Evolutionary conservation across 345 rosid genomes (phyloP), one percentile per base, ranked within the genome.

Genomic region (Litchi chinensis): DNA sequence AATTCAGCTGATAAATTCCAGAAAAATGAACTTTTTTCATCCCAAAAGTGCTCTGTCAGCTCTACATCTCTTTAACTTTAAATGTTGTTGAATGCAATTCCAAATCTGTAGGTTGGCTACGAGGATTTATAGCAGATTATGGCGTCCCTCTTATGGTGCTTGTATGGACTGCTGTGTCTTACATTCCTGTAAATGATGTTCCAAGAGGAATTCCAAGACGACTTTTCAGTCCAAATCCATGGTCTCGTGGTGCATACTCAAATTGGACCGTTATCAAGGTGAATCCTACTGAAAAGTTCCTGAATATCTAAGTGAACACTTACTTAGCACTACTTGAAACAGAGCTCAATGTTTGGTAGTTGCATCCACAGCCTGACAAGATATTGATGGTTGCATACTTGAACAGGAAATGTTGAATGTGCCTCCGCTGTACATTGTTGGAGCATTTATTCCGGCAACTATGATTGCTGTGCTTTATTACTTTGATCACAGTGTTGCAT

Each of bases 401-500:
- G 39, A 73, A 32, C 86, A 87, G 92, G 89, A 89, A 83, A 89
- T 89, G 92, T 21, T 80, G 81, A 32, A 80, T 77, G 92, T 89
- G 77, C 91, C 92, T 24, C 83, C 88, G 28, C 76, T 89, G 39
- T 89, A 89, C 70, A 89, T 89, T 71, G 79, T 89, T 68, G 92
- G 91, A 77, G 89, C 92, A 50, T 83, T 89, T 75, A 86, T 89
- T 82, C 92, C 92, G 28, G 92, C 92, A 71, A 89, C 92, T 66
- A 89, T 89, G 92, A 89, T 88, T 80, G 92, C 91, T 0, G 92
- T 89, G 67, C 90, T 89, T 43, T 89, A 87, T 83, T 89, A 89
- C 87, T 89, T 89, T 76, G 92, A 89, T 82, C 92, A 89, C 82
- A 89, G 92, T 60, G 89, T 89, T 71, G 92, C 92, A 18, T 89